Base-by-base conservation (phyloP, 306 rosid genomes). In the Oxytropis ochrocephala region DNA sequence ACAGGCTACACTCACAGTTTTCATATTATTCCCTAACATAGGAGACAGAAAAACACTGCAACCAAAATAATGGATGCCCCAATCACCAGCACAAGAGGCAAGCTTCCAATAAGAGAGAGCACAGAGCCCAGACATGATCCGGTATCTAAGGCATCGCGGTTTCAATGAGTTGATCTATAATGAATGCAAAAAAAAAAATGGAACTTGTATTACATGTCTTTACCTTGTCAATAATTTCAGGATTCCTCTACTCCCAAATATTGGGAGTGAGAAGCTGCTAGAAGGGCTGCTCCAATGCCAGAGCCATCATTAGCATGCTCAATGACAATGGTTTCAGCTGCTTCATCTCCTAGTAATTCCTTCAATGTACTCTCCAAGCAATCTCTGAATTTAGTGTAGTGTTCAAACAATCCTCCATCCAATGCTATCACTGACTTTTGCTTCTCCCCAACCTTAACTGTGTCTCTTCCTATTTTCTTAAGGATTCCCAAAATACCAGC, bases 231-330 rank as follows among this genome's bases (percentile, higher is more conserved):
- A 71, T 61, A 33, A 65, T 38, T 58, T 84, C 69, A 91, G 5
- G 81, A 86, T 42, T 73, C 96, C 54, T 87, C 95, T 5, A 80
- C 79, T 69, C 78, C 97, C 66, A 85, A 79, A 85, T 94, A 89
- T 39, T 85, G 96, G 12, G 97, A 91, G 72, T 88, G 96, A 73
- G 99, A 91, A 17, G 99, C 97, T 14, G 97, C 97, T 2, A 91
- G 78, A 13, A 94, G 95, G 41, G 97, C 95, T 16, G 99, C 99
- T 42, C 99, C 99, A 24, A 91, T 87, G 74, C 99, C 99, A 0
- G 99, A 94, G 55, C 99, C 99, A 41, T 94, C 99, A 3, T 80
- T 91, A 11, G 95, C 88, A 68, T 75, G 97, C 83, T 87, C 85
- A 41, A 91, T 48, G 16, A 81, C 84, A 66, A 91, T 49, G 72